phyloP scores from a whole-genome alignment of 2,329 filamentous ascomycete genomes.

The Hypoxylon sp. region DNA sequence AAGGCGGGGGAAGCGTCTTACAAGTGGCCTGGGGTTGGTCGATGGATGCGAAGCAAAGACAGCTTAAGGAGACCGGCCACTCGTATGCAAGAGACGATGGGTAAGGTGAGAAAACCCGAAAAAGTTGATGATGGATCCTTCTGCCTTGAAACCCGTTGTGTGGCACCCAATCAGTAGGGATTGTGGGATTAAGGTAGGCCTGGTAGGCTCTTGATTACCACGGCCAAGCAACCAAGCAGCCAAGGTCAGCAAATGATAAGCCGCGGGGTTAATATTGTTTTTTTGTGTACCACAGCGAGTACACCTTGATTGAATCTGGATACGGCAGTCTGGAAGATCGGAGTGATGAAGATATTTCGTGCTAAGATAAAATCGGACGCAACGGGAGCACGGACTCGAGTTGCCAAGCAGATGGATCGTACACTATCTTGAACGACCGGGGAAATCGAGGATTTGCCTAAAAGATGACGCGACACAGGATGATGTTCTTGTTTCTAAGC shows the following conservation, averaged over 20 bases:
- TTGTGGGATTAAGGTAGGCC: constrained; percentile 12
- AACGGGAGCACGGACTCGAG: constrained; percentile 21
- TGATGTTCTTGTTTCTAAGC: constrained; percentile 15
- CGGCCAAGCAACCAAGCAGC: no score
- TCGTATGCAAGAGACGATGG: constrained; percentile 29
- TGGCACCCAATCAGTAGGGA: constrained; percentile 35
- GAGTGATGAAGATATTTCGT: constrained; percentile 25
- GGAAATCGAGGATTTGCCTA: constrained; percentile 25
- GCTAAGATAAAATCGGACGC: constrained; percentile 23
- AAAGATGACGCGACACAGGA: constrained; percentile 27
- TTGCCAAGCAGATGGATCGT: constrained; percentile 28
- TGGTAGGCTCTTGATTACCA: constrained; percentile 17
- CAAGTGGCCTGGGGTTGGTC: constrained; percentile 6
- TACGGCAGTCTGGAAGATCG: constrained; percentile 11
- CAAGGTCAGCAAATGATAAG: constrained; percentile 32
- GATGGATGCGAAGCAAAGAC: constrained; percentile 1
- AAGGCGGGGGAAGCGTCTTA: constrained; percentile 21
- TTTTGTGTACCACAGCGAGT: no score
- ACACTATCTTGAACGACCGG: constrained; percentile 13
- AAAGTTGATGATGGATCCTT: constrained; percentile 35
- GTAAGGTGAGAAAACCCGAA: constrained; percentile 35
- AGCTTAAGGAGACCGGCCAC: constrained; percentile 16
- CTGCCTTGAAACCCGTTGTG: constrained; percentile 27
- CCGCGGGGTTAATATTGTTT: constrained; percentile 26
- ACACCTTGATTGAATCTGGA: constrained; percentile 14